Conservation (phyloP, 2,329 filamentous ascomycete species). For the Fusarium xylarioides region DNA sequence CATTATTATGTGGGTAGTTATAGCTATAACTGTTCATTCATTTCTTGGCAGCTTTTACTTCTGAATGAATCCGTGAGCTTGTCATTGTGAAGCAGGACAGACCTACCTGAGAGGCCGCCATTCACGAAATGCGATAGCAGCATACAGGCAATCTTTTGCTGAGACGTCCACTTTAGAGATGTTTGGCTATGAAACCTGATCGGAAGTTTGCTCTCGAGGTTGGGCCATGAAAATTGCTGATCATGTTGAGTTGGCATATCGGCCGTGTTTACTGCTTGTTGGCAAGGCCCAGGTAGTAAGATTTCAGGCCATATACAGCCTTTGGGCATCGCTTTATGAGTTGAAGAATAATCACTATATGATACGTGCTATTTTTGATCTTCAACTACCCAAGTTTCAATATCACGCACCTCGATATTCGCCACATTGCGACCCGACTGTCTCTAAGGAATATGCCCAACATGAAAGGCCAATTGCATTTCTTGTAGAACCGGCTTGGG, state of each 20-base stretch:
- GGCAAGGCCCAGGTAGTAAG: not conserved
- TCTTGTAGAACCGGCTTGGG: not conserved
- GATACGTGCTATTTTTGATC: not conserved
- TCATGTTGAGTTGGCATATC: not conserved
- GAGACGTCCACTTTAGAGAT: not conserved
- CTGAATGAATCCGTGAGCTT: not conserved
- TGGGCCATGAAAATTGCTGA: no score
- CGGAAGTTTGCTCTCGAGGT: no score
- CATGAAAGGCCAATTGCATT: not conserved
- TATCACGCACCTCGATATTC: not conserved
- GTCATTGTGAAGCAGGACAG: not conserved
- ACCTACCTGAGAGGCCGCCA: not conserved
- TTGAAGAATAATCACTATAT: not conserved
- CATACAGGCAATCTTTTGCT: not conserved
- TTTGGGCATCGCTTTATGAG: fast-evolving
- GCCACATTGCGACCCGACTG: not conserved
- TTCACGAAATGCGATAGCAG: not conserved
- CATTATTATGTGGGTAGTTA: not conserved
- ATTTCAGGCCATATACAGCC: no score
- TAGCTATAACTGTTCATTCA: fast-evolving
- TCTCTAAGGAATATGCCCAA: not conserved
- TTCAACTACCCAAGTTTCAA: fast-evolving
- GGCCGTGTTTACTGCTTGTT: not conserved
- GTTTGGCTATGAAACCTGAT: not conserved
- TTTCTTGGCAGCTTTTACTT: not conserved